Percentiles rank a stretch among this genome's conserved stretches.
These are phyloP conservation scores for Holtermannia corniformis DNA, from an alignment of 768 basidiomycete species.

Conservation along the genomic window DNA sequence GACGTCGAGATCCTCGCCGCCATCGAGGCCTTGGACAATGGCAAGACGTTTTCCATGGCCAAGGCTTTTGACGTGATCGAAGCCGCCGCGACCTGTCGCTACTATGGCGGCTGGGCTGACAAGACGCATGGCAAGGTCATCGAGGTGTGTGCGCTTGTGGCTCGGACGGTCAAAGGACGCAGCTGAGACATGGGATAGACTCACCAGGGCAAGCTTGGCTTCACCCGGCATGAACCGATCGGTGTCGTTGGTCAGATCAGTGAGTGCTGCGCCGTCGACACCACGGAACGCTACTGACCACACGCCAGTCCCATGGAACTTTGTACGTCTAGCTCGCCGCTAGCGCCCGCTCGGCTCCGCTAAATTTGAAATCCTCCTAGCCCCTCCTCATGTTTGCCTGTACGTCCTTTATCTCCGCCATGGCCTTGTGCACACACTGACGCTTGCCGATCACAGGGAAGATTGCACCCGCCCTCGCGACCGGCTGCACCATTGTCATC, in stretches of 20 bases:
- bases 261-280: conserved; percentile 46
- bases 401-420: too few species aligned
- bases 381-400: conserved; percentile 35
- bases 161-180: too few species aligned
- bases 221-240: conserved; percentile 79
- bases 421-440: too few species aligned
- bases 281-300: not conserved
- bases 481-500: conserved; percentile 88
- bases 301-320: conserved; percentile 73
- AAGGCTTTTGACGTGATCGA: conserved; percentile 23
- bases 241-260: conserved; percentile 83
- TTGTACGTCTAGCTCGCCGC: conserved; percentile 11
- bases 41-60: conserved; percentile 53
- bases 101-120: conserved; percentile 95
- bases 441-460: too few species aligned
- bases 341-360: not conserved
- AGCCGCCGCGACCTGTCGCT: conserved; percentile 42
- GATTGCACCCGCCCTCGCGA: conserved; percentile 81
- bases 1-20: conserved; percentile 72
- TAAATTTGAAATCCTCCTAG: conserved; percentile 8
- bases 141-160: conserved; percentile 10
- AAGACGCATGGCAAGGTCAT: conserved; percentile 77
- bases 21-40: conserved; percentile 79
- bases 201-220: conserved; percentile 62
- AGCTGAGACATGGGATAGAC: too few species aligned